Conservation (phyloP, 1,139 yeast species). For the Diutina ranongensis region DNA sequence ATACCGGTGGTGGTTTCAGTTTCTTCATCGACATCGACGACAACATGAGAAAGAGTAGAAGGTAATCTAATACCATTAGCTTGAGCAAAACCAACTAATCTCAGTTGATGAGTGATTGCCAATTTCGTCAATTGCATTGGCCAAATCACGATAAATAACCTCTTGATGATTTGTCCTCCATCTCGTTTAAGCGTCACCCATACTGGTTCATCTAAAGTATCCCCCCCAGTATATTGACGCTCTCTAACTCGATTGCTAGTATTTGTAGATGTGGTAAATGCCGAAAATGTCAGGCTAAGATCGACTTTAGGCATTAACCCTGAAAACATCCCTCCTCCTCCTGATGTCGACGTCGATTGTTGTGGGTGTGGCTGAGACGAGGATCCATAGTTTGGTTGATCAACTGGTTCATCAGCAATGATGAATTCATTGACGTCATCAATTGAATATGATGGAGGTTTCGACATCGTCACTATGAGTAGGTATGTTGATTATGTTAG, state of each 20-base stretch:
- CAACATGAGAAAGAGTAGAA: conserved; percentile 19
- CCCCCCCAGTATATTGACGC: conserved; percentile 71
- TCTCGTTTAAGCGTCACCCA: conserved; percentile 59
- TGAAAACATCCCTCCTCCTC: conserved; percentile 1
- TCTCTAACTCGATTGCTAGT: conserved; percentile 38
- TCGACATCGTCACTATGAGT: neutral
- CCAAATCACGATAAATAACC: conserved; percentile 64
- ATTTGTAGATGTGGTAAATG: conserved; percentile 27
- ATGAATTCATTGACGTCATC: conserved; percentile 5
- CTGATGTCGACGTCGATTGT: neutral
- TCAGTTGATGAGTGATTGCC: conserved; percentile 34
- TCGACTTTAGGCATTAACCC: conserved; percentile 25
- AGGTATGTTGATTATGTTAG: neutral
- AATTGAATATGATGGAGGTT: conserved; percentile 1
- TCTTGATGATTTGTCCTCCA: conserved; percentile 48
- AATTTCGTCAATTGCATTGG: conserved; percentile 39
- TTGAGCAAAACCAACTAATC: conserved; percentile 30
- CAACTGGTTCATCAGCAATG: conserved; percentile 1
- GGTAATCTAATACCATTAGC: conserved; percentile 36
- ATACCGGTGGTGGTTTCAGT: conserved; percentile 14
- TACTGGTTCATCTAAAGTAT: conserved; percentile 79
- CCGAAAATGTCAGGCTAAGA: conserved; percentile 17
- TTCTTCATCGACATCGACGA: conserved; percentile 18
- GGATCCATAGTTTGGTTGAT: neutral
- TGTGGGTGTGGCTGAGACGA: neutral